Evolutionary conservation across 2,329 filamentous ascomycete genomes (phyloP), one percentile per base, ranked within the genome.

Genomic region (Hymenoscyphus fraxineus): DNA sequence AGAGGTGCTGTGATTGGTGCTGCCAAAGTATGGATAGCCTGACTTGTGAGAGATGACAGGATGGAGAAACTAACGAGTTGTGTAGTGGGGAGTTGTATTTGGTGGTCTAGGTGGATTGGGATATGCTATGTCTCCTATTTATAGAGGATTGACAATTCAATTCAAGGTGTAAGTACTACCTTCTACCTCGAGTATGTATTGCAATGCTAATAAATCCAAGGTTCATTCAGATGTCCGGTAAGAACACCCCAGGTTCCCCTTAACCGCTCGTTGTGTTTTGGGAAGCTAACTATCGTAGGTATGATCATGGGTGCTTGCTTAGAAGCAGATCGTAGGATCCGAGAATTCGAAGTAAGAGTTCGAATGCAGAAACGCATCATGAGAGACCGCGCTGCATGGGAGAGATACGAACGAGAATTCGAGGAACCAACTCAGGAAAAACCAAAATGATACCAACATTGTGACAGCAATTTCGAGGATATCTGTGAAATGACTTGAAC

Each of bases 291-390:
- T 27, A 60, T 35, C 47, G 35, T 47, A 69, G 72, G 70, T 35
- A 93, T 93, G 90, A 88, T 90, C n/a, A 73, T 92, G 40, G 91
- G 91, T 55, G 83, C 86, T 72, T 90, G 91, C 83, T 82, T 93
- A 62, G 89, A 92, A 78, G 91, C 90, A 2, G 91, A 94, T 73
- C 78, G 80, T 63, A 82, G 87, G 59, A 80, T 93, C 71, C 82
- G 88, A 61, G 79, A 83, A 65, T 91, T 90, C 71, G 89, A 93
- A 75, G 80, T 86, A 13, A 79, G 80, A 56, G 79, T 92, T 68
- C 81, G 90, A 66, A 82, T 86, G 73, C 83, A 89, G 71, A 85
- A 87, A 72, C 84, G 88, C 65, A 74, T 88, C 64, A 79, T 83
- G 58, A 79, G 83, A 40, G 88, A 93, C 67, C 82, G 85, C 73